phyloP scores from a whole-genome alignment of 2,329 filamentous ascomycete genomes.

The Fusarium veterinarium region DNA sequence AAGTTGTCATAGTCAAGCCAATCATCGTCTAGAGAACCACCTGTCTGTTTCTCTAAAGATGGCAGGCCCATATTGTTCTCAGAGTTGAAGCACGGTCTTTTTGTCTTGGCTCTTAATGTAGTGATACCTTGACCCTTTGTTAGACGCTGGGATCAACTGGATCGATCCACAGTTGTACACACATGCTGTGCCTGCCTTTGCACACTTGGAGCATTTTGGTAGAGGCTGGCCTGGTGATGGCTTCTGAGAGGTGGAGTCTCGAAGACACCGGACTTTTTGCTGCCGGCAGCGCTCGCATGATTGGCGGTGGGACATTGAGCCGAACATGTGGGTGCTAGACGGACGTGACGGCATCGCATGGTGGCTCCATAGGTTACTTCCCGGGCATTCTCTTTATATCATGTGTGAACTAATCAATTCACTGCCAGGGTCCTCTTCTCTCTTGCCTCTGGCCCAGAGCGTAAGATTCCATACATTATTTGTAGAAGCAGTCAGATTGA shows the following conservation, averaged over 20 bases:
- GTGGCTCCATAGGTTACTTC: not conserved
- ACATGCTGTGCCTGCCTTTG: not conserved
- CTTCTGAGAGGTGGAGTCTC: not conserved
- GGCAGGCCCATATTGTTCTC: not conserved
- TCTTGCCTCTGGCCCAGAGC: not conserved
- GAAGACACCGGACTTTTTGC: not conserved
- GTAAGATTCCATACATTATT: not conserved
- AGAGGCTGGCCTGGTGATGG: not conserved
- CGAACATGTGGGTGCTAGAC: not conserved
- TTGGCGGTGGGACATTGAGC: not conserved
- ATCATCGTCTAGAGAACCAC: not conserved
- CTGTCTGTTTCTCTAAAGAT: not conserved
- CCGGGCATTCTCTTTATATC: not conserved
- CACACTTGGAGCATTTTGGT: not conserved
- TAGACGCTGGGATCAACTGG: not conserved
- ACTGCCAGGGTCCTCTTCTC: not conserved
- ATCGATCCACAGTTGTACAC: not conserved
- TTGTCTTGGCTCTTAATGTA: not conserved
- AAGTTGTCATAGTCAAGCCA: not conserved
- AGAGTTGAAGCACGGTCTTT: not conserved
- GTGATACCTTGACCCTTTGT: not conserved
- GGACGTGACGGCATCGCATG: not conserved
- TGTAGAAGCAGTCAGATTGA: not conserved
- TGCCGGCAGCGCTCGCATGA: not conserved
- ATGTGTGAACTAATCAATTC: not conserved